Evolutionary conservation across 306 rosid species (phyloP).

Genomic region (Castanea sativa): DNA sequence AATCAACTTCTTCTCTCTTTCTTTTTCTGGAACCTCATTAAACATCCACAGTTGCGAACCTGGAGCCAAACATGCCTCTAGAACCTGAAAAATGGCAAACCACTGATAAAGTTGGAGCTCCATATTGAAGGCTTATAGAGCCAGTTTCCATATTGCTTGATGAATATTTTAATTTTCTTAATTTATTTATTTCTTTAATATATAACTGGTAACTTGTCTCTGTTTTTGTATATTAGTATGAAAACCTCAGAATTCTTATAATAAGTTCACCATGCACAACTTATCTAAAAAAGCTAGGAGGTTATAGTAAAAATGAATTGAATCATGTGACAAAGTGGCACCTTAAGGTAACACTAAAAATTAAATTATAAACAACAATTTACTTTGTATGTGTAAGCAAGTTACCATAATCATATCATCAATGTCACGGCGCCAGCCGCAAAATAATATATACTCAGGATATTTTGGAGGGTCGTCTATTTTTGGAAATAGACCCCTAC

Average conservation of each 20-base stretch:
- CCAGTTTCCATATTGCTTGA: neutral
- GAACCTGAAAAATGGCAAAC: constrained; percentile 54
- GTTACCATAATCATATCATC: constrained; percentile 97
- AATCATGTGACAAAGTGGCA: neutral
- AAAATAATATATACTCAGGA: constrained; percentile 89
- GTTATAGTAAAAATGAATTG: neutral
- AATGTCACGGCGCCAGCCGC: constrained; percentile 99
- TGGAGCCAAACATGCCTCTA: constrained; percentile 91
- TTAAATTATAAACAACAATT: neutral
- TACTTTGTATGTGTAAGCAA: neutral
- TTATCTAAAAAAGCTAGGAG: neutral
- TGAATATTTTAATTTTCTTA: neutral
- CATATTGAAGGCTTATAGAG: neutral
- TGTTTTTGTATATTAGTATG: neutral
- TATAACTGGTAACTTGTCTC: neutral
- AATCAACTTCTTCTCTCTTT: constrained; percentile 80
- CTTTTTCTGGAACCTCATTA: constrained; percentile 83
- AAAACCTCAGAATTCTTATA: neutral
- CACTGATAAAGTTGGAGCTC: neutral
- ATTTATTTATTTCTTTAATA: neutral
- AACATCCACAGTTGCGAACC: constrained; percentile 99
- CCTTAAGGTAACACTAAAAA: neutral
- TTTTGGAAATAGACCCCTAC: constrained; percentile 48
- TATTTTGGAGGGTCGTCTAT: constrained; percentile 75
- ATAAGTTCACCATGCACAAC: neutral